phyloP scores from a whole-genome alignment of 2,329 filamentous ascomycete genomes.

The Stemphylium beticola region DNA sequence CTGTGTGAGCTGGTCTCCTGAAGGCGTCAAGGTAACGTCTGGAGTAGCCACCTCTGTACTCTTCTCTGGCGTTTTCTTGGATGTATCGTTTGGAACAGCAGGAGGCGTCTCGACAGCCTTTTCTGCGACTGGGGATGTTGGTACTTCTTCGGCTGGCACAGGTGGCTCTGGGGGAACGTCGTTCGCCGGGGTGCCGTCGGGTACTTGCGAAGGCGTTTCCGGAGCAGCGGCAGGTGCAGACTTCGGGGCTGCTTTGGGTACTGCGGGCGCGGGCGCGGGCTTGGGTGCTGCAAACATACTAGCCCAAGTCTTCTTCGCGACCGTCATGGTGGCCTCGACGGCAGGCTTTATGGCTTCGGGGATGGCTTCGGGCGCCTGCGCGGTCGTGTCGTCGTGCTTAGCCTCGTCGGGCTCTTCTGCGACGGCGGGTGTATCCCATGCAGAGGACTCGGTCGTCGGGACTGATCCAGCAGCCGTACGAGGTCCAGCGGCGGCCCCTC shows the following conservation, averaged over 20 bases:
- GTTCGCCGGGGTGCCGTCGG: conserved; percentile 47
- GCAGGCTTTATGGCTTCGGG: conserved; percentile 27
- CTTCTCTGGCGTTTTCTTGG: conserved; percentile 44
- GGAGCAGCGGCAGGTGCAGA: conserved; percentile 45
- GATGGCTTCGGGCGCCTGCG: conserved; percentile 22
- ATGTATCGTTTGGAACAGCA: conserved; percentile 32
- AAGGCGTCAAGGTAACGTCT: conserved; percentile 63
- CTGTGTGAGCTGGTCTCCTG: conserved; percentile 85
- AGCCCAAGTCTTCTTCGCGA: conserved; percentile 60
- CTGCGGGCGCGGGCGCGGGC: conserved; percentile 55
- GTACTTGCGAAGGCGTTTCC: conserved; percentile 42
- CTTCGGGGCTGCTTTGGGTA: conserved; percentile 45
- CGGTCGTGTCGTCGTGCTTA: conserved; percentile 31
- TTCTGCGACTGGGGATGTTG: conserved; percentile 45
- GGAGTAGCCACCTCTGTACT: conserved; percentile 59
- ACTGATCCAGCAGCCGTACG: conserved; percentile 63
- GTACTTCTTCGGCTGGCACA: conserved; percentile 50
- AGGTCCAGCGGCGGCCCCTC: conserved; percentile 69
- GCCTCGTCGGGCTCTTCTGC: conserved; percentile 27
- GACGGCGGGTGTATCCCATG: conserved; percentile 60
- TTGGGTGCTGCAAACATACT: conserved; percentile 60
- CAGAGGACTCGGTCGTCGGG: conserved; percentile 72
- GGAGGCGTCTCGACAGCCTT: conserved; percentile 45
- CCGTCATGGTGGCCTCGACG: conserved; percentile 36
- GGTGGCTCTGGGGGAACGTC: conserved; percentile 48